Evolutionary conservation across 2,329 filamentous ascomycete genomes (phyloP).

Genomic region (Fusarium vanettenii): DNA sequence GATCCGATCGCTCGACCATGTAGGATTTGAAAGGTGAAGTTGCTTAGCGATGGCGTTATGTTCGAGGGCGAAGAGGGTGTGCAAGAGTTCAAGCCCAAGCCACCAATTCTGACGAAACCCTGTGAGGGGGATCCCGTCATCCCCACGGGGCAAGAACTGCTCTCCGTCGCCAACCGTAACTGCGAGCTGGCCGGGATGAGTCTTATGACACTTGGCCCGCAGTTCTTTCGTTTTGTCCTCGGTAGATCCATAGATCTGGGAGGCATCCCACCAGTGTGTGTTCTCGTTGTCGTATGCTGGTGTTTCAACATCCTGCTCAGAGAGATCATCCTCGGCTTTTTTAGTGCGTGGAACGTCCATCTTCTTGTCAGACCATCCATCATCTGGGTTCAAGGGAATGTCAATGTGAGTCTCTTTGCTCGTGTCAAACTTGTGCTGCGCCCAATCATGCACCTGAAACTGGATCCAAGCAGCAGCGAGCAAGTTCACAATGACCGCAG

Average conservation of each 20-base stretch:
- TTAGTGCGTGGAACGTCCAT: conserved; percentile 20
- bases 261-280: conserved; percentile 28
- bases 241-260: conserved; percentile 27
- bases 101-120: conserved; percentile 29
- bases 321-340: neutral
- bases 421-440: conserved; percentile 2
- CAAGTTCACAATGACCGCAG: conserved; percentile 21
- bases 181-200: conserved; percentile 4
- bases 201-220: neutral
- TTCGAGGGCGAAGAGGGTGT: conserved; percentile 21
- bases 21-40: conserved; percentile 18
- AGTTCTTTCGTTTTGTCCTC: conserved; percentile 13
- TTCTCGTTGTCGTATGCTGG: conserved; percentile 24
- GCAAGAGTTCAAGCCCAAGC: conserved; percentile 23
- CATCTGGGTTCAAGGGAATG: neutral
- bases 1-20: conserved; percentile 16
- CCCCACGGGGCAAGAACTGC: conserved; percentile 11
- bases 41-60: conserved; percentile 24
- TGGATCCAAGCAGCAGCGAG: conserved; percentile 30
- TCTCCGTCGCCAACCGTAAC: neutral
- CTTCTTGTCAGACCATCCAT: conserved; percentile 8
- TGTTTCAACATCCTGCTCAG: conserved; percentile 2
- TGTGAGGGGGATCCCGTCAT: conserved; percentile 19
- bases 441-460: conserved; percentile 28
- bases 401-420: neutral